Percentiles rank a stretch among this genome's conserved stretches.
Conservation (phyloP, 305 asterid species). For the Rubia balearica region DNA sequence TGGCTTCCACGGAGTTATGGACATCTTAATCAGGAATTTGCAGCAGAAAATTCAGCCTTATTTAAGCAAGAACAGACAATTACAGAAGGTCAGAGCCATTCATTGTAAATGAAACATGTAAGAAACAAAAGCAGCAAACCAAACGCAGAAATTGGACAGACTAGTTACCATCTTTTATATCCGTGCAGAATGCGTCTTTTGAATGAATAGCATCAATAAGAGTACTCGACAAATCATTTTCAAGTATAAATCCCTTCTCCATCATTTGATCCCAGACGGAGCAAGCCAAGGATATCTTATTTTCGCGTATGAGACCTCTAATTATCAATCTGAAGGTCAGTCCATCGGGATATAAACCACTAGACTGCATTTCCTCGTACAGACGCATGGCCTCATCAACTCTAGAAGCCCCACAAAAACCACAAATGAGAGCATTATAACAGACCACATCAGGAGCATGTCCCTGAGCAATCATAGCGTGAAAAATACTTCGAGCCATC, state of each 20-base stretch:
- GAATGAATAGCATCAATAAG: conserved; percentile 49
- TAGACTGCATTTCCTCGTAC: conserved; percentile 60
- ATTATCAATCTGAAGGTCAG: conserved; percentile 69
- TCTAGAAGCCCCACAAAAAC: conserved; percentile 58
- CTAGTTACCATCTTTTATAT: conserved; percentile 20
- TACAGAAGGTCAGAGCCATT: background rate
- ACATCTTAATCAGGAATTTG: conserved; percentile 13
- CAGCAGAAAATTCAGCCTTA: conserved; percentile 3
- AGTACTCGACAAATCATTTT: conserved; percentile 59
- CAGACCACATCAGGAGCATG: conserved; percentile 64
- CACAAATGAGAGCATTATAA: conserved; percentile 70
- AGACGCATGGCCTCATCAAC: conserved; percentile 63
- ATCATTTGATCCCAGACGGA: conserved; percentile 87
- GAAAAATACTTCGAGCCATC: conserved; percentile 50
- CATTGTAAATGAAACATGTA: background rate
- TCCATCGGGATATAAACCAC: conserved; percentile 60
- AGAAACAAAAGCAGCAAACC: background rate
- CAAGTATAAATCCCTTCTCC: conserved; percentile 90
- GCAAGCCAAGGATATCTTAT: conserved; percentile 59
- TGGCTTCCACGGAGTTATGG: conserved; percentile 1
- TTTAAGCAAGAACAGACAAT: background rate
- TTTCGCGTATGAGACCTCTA: conserved; percentile 69
- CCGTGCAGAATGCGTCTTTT: conserved; percentile 31
- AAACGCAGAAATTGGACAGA: background rate
- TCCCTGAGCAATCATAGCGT: conserved; percentile 60